Percentiles rank a stretch among this genome's conserved stretches.
Evolutionary conservation across 208 protist genomes (phyloP).

Genomic region (Phytomonas sp.): DNA sequence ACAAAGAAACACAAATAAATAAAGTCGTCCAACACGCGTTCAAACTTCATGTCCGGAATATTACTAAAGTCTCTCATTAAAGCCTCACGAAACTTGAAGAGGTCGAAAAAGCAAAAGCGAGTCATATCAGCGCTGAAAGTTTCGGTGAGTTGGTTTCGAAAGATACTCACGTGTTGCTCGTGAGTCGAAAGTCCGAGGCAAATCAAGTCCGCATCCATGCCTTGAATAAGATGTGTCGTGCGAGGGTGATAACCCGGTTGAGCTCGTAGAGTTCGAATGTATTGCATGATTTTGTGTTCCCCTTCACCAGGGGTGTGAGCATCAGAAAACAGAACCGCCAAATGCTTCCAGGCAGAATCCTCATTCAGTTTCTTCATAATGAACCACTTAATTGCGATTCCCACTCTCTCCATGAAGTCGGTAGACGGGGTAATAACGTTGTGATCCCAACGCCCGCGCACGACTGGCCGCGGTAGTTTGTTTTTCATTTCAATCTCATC

Average conservation of each 20-base stretch:
- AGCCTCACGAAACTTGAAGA: constrained; percentile 57
- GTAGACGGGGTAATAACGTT: constrained; percentile 99
- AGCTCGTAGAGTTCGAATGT: constrained; percentile 79
- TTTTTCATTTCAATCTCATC: constrained; percentile 47
- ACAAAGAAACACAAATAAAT: constrained; percentile 99
- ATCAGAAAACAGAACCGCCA: constrained; percentile 95
- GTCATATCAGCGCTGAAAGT: constrained; percentile 67
- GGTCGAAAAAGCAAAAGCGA: constrained; percentile 86
- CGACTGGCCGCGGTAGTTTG: constrained; percentile 41
- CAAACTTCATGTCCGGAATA: constrained; percentile 87
- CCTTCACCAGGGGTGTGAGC: constrained; percentile 97
- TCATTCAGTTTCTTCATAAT: constrained; percentile 92
- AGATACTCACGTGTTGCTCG: constrained; percentile 96
- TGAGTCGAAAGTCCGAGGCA: constrained; percentile 98
- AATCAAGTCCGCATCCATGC: constrained; percentile 99
- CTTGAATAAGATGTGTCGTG: constrained; percentile 97
- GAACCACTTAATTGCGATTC: constrained; percentile 90
- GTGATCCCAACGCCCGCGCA: constrained; percentile 91
- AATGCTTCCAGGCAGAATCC: constrained; percentile 87
- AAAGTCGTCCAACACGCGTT: constrained; percentile 98
- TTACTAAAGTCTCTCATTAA: constrained; percentile 74
- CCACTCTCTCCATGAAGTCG: constrained; percentile 96
- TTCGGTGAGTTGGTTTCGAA: constrained; percentile 95
- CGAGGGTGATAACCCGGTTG: constrained; percentile 94
- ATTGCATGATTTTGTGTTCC: constrained; percentile 94